Base-by-base conservation (phyloP, 352 stramenopile species). In the Globisporangium acanthophoron region DNA sequence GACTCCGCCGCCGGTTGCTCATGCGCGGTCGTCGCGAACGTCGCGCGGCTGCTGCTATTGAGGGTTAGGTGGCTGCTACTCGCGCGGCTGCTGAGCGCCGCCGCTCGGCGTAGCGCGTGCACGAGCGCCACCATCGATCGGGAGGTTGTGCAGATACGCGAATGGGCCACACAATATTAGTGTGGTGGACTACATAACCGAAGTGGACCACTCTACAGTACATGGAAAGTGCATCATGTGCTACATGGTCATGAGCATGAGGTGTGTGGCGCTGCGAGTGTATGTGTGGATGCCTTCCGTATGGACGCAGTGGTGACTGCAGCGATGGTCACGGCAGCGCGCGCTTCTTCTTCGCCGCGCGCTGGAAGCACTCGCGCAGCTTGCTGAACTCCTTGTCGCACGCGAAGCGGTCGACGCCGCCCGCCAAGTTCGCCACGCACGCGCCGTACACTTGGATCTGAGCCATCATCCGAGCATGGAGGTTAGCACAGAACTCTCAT, bases 371-470 rank as follows among this genome's bases (percentile, higher is more conserved):
- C 20, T 65, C 58, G 58, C 76, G 77, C 27, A 92, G 70, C 63
- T 88, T 90, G 52, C 74, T 58, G 57, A 92, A 92, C 70, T 92
- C 83, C 47, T 73, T 68, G 29, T 86, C 78, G 62, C 83, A 92
- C 24, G 69, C 78, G 8, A 70, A 54, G 52, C 70, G 73, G 48
- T 69, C 67, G 16, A 90, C 65, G 37, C 69, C 71, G 31, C 83
- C 80, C 24, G 71, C 65, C 51, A 90, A 74, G 47, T 76, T 70
- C 49, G 83, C 80, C 37, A 92, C 83, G 50, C 83, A 92, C 27
- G 83, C 81, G 66, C 80, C 80, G 52, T 92, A 92, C 43, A 89
- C 76, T 69, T 88, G 78, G 50, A 92, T 84, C 83, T 92, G 48
- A 47, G 13, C 4, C n/a, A 51, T 21, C 37, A 35, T 46, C 16